Percentiles rank a stretch among this genome's conserved stretches.
These are phyloP conservation scores for Plenodomus tracheiphilus DNA, from an alignment of 2,329 filamentous ascomycete species.

Conservation along the genomic window DNA sequence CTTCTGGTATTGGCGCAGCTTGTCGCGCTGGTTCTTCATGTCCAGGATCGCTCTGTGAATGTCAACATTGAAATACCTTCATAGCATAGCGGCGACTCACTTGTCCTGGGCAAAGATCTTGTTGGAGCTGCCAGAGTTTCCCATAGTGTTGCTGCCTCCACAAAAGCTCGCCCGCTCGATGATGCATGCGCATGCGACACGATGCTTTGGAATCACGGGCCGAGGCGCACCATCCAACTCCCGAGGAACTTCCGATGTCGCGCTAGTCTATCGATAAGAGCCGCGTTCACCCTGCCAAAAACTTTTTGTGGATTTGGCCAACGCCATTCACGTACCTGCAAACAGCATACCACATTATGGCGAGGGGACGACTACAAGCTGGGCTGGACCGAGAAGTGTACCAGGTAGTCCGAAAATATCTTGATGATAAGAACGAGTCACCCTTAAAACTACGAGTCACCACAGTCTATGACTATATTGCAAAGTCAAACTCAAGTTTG, in stretches of 20 bases:
- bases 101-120: conserved; percentile 83
- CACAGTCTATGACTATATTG: conserved; percentile 76
- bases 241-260: conserved; percentile 7
- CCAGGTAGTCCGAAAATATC: conserved; percentile 75
- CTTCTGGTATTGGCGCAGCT: conserved; percentile 92
- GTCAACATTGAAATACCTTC: conserved; percentile 10
- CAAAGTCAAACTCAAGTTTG: conserved; percentile 82
- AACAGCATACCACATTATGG: conserved; percentile 28
- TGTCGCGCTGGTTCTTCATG: conserved; percentile 96
- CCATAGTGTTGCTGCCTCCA: conserved; percentile 55
- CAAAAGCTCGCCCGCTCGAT: conserved; percentile 9
- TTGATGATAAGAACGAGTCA: conserved; percentile 62
- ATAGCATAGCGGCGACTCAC: conserved; percentile 53
- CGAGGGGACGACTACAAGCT: conserved; percentile 38
- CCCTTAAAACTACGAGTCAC: conserved; percentile 59
- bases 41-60: conserved; percentile 83
- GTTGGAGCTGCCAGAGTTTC: conserved; percentile 64
- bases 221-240: neutral
- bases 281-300: conserved; percentile 8
- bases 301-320: conserved; percentile 23
- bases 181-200: conserved; percentile 16
- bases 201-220: neutral
- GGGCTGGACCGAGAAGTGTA: conserved; percentile 62
- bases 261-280: conserved; percentile 38
- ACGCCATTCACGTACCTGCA: too few relatives aligned